Conservation (phyloP, 345 rosid genomes). For the Stellera chamaejasme region DNA sequence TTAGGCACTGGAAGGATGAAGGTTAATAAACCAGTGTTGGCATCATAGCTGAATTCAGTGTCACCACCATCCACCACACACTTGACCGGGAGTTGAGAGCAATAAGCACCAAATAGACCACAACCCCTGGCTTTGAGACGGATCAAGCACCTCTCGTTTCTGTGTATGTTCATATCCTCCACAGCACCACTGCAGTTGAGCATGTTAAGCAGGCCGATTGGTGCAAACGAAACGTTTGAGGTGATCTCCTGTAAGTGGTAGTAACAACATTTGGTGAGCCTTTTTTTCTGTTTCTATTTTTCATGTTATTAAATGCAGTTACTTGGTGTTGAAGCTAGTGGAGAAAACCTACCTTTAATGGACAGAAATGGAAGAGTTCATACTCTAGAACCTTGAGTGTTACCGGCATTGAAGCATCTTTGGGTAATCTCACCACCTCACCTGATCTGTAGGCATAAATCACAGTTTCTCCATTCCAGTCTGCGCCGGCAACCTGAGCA, state of each 20-base stretch:
- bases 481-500: constrained; percentile 58
- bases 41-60: constrained; percentile 38
- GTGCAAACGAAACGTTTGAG: constrained; percentile 50
- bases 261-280: no score
- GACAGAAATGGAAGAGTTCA: constrained; percentile 75
- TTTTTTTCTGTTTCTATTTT: no score
- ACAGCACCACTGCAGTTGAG: constrained; percentile 70
- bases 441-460: constrained; percentile 76
- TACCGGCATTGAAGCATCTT: constrained; percentile 59
- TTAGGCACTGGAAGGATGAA: constrained; percentile 40
- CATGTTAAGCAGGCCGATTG: constrained; percentile 72
- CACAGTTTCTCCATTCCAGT: constrained; percentile 72
- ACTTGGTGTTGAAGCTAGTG: background rate
- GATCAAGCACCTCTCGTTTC: constrained; percentile 26
- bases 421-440: constrained; percentile 60
- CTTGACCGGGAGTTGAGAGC: constrained; percentile 49
- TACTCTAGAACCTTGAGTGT: constrained; percentile 71
- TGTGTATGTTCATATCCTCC: constrained; percentile 36
- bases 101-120: constrained; percentile 40
- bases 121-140: no score
- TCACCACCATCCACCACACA: constrained; percentile 38
- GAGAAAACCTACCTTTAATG: constrained; percentile 38
- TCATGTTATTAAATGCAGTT: background rate
- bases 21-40: constrained; percentile 49
- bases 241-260: constrained; percentile 36